A percentile compares a stretch with the other conserved stretches of the same genome.
Evolutionary conservation across 768 basidiomycete species (phyloP).

Genomic region (Galerina sulciceps): DNA sequence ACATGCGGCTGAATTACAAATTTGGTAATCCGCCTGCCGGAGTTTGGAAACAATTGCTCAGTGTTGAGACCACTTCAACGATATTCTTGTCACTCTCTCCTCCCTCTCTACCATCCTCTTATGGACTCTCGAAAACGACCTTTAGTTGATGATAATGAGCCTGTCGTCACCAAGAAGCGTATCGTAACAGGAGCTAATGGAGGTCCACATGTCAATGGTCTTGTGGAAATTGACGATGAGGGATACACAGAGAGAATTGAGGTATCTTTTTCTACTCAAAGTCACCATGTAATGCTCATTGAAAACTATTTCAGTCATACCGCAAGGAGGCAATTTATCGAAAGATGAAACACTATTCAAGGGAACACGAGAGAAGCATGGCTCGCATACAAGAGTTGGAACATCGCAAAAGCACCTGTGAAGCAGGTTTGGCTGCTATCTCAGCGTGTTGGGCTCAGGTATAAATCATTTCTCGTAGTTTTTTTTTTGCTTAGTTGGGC

Average conservation of each 20-base stretch:
- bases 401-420: conserved; percentile 64
- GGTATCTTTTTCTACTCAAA: conserved; percentile 32
- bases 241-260: conserved; percentile 63
- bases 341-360: conserved; percentile 81
- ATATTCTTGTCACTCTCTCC: conserved; percentile 22
- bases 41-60: conserved; percentile 42
- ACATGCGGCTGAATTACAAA: conserved; percentile 26
- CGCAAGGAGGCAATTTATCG: conserved; percentile 87
- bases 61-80: conserved; percentile 22
- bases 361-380: conserved; percentile 71
- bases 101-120: conserved; percentile 23
- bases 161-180: conserved; percentile 58
- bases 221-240: conserved; percentile 43
- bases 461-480: conserved; percentile 6
- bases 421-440: conserved; percentile 74
- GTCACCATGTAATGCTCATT: conserved; percentile 14
- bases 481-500: too few relatives aligned
- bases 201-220: conserved; percentile 59
- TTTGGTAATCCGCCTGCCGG: conserved; percentile 44
- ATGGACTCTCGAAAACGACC: conserved; percentile 70
- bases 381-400: conserved; percentile 67
- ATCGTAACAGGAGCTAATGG: conserved; percentile 52
- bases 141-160: conserved; percentile 53
- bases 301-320: conserved; percentile 58
- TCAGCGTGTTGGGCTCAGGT: conserved; percentile 85